Percentiles rank a stretch among this genome's conserved stretches.
Evolutionary conservation across 1,139 yeast genomes (phyloP).

Genomic region (Yamadazyma pseudoaaseri): DNA sequence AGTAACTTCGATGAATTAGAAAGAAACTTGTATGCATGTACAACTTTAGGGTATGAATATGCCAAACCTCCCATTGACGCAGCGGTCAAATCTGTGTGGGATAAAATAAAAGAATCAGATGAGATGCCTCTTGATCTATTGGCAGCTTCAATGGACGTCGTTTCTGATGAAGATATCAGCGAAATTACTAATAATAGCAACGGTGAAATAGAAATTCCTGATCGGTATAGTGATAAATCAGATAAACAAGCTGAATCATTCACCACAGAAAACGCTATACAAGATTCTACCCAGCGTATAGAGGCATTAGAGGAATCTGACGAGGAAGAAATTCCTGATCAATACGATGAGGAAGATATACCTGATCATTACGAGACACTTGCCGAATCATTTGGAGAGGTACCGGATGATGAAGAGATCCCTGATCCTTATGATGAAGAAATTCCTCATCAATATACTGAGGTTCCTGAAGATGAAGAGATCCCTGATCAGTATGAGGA

Average conservation of each 20-base stretch:
- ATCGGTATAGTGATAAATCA: slow-evolving; percentile 1
- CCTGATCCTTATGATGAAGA: slow-evolving; percentile 10
- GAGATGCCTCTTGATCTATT: too few species aligned
- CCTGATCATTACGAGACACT: slow-evolving; percentile 7
- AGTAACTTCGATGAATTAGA: slow-evolving; percentile 19
- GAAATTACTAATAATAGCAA: too few species aligned
- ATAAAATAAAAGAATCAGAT: slow-evolving; percentile 9
- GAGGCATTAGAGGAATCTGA: too few species aligned
- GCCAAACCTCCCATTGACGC: slow-evolving; percentile 24
- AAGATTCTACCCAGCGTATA: too few species aligned
- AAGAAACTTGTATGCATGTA: slow-evolving; percentile 27
- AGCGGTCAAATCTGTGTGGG: slow-evolving; percentile 11
- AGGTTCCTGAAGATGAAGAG: slow-evolving; percentile 5
- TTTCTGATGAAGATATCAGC: too few species aligned
- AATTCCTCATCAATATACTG: slow-evolving; percentile 2
- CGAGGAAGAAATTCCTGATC: slow-evolving; percentile 2
- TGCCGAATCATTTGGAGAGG: too few species aligned
- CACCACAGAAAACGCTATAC: too few species aligned
- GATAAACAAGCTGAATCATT: too few species aligned
- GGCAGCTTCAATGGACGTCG: too few species aligned
- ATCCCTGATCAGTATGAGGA: slow-evolving; percentile 4
- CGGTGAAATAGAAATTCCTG: slow-evolving; percentile 5
- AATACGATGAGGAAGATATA: slow-evolving; percentile 7
- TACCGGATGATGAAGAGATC: slow-evolving; percentile 13
- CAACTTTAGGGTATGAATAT: slow-evolving; percentile 26